Percentiles rank a stretch among this genome's conserved stretches.
phyloP scores from a whole-genome alignment of 495 filamentous ascomycete genomes.

The Polyplosphaeria fusca region DNA sequence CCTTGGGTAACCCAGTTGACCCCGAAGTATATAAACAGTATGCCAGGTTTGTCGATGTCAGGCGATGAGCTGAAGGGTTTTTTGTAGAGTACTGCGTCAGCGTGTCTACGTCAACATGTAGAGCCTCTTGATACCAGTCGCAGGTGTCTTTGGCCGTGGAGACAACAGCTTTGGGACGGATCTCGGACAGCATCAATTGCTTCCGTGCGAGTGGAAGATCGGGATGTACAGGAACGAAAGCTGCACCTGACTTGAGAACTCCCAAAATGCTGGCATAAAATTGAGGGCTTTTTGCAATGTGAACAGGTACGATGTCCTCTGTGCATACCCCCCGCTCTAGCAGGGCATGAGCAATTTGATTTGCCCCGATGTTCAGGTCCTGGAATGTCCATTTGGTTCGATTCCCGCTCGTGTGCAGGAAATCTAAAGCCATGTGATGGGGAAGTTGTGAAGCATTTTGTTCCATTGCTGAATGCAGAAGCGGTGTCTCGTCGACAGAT shows the following conservation, averaged over 20 bases:
- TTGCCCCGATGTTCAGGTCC: conserved; percentile 38
- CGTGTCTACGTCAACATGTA: conserved; percentile 5
- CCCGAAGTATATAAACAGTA: conserved; percentile 46
- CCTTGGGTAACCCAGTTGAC: conserved; percentile 44
- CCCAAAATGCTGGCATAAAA: conserved; percentile 46
- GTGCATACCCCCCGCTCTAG: conserved; percentile 27
- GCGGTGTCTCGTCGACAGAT: conserved; percentile 7
- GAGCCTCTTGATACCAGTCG: conserved; percentile 19
- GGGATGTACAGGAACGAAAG: conserved; percentile 44
- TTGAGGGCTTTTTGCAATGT: conserved; percentile 40
- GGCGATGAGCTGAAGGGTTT: conserved; percentile 8
- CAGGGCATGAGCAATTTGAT: conserved; percentile 42
- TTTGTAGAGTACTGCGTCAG: background rate
- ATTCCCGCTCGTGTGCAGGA: conserved; percentile 32
- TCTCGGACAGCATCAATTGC: conserved; percentile 41
- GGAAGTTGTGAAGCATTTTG: conserved; percentile 34
- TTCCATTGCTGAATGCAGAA: conserved; percentile 33
- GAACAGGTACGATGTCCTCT: conserved; percentile 43
- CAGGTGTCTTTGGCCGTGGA: background rate
- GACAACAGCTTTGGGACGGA: conserved; percentile 38
- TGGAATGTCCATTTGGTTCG: conserved; percentile 37
- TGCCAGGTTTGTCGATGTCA: conserved; percentile 31
- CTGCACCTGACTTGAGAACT: conserved; percentile 44
- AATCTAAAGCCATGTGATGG: conserved; percentile 40
- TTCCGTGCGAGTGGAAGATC: conserved; percentile 39